Evolutionary conservation across 73 alveolate species (phyloP).

Genomic region (Symbiodinium pilosum): DNA sequence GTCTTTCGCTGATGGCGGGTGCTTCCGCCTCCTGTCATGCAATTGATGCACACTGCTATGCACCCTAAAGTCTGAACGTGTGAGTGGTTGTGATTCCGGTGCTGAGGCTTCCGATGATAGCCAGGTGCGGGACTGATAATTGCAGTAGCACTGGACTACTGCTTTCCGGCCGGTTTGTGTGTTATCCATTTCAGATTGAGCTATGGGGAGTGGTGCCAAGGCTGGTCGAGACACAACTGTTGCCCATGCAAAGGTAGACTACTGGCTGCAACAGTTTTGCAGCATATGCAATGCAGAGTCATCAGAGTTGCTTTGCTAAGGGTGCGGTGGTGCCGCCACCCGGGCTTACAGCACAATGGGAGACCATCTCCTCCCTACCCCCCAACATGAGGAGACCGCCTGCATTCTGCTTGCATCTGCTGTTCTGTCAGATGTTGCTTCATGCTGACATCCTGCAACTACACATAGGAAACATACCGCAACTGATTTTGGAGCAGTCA

Average conservation of each 20-base stretch:
- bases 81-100: too few relatives aligned
- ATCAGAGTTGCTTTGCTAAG: not conserved
- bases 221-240: not conserved
- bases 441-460: too few relatives aligned
- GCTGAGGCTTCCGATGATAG: not conserved
- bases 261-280: not conserved
- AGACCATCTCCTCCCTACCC: constrained; percentile 8
- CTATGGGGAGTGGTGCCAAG: not conserved
- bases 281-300: not conserved
- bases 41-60: too few relatives aligned
- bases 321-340: constrained; percentile 46
- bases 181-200: too few relatives aligned
- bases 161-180: not conserved
- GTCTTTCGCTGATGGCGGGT: not conserved
- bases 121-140: not conserved
- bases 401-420: not conserved
- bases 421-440: too few relatives aligned
- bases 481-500: too few relatives aligned
- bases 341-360: constrained; percentile 56
- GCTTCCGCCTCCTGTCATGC: not conserved
- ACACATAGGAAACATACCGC: too few relatives aligned
- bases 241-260: not conserved
- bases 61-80: too few relatives aligned
- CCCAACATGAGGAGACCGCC: not conserved
- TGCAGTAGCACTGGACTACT: not conserved